A percentile compares a stretch with the other conserved stretches of the same genome.
phyloP scores from a whole-genome alignment of 1,284 basidiomycete genomes.

The Volvariella volvacea region DNA sequence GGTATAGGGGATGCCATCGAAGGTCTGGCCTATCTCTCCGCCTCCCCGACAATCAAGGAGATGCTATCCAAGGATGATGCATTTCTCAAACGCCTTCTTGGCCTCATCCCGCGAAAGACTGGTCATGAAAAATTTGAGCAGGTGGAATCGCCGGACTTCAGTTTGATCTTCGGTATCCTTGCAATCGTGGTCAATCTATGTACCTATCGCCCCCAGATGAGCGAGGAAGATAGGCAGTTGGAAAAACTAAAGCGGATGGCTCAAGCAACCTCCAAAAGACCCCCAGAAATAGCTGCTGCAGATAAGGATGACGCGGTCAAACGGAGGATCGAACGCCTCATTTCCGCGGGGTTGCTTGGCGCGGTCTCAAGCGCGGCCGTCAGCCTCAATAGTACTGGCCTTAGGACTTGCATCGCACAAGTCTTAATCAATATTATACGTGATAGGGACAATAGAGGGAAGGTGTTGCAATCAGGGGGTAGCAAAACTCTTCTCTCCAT shows the following conservation, averaged over 20 bases:
- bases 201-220: conserved; percentile 60
- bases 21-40: conserved; percentile 76
- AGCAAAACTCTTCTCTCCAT: conserved; percentile 66
- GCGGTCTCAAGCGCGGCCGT: conserved; percentile 55
- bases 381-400: conserved; percentile 47
- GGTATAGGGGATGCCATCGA: conserved; percentile 62
- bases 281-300: background rate
- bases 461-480: conserved; percentile 80
- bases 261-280: conserved; percentile 23
- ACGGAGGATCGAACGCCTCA: conserved; percentile 46
- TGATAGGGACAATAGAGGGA: conserved; percentile 70
- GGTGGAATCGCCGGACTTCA: conserved; percentile 29
- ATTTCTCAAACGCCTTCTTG: conserved; percentile 60
- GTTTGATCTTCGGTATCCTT: conserved; percentile 68
- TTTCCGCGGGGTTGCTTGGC: conserved; percentile 57
- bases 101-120: conserved; percentile 47
- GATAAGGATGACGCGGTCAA: conserved; percentile 58
- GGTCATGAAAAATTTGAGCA: conserved; percentile 18
- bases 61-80: conserved; percentile 44
- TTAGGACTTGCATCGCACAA: conserved; percentile 43
- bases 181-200: conserved; percentile 72
- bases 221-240: conserved; percentile 76
- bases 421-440: conserved; percentile 71
- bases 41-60: conserved; percentile 62
- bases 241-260: conserved; percentile 73